These are phyloP conservation scores for Spathaspora girioi DNA, from an alignment of 805 yeast species.

Conservation along the genomic window DNA sequence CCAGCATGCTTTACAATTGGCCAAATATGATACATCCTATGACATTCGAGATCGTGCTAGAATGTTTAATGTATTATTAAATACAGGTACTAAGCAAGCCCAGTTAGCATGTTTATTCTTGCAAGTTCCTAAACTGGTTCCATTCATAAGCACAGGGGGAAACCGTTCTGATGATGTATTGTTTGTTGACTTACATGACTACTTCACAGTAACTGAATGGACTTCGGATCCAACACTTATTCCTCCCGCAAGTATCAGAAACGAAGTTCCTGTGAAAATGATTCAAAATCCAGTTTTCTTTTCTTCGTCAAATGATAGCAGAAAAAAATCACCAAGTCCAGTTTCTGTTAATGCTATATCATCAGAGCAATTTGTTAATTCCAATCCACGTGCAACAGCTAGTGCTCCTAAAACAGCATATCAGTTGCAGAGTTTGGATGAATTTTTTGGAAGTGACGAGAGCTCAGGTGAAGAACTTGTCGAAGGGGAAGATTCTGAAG, in stretches of 20 bases:
- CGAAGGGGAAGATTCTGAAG: slow-evolving; percentile 11
- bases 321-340: slow-evolving; percentile 17
- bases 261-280: slow-evolving; percentile 16
- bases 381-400: not conserved
- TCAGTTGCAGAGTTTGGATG: slow-evolving; percentile 78
- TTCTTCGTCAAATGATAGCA: slow-evolving; percentile 11
- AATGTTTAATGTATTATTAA: slow-evolving; percentile 59
- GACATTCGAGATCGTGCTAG: slow-evolving; percentile 87
- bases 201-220: slow-evolving; percentile 44
- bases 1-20: slow-evolving; percentile 55
- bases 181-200: slow-evolving; percentile 11
- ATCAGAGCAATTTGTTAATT: slow-evolving; percentile 13
- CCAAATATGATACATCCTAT: slow-evolving; percentile 68
- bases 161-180: slow-evolving; percentile 8
- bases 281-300: slow-evolving; percentile 14
- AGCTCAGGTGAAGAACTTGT: slow-evolving; percentile 7
- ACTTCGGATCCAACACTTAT: slow-evolving; percentile 21
- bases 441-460: slow-evolving; percentile 56
- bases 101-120: slow-evolving; percentile 67
- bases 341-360: slow-evolving; percentile 21
- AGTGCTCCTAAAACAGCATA: slow-evolving; percentile 32
- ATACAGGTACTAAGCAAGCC: slow-evolving; percentile 35
- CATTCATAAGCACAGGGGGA: slow-evolving; percentile 26
- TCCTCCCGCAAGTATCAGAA: slow-evolving; percentile 30
- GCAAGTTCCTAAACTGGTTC: slow-evolving; percentile 74